A percentile compares a stretch with the other conserved stretches of the same genome.
These are phyloP conservation scores for Blastocystis sp. DNA, from an alignment of 352 stramenopile genomes.

Conservation along the genomic window DNA sequence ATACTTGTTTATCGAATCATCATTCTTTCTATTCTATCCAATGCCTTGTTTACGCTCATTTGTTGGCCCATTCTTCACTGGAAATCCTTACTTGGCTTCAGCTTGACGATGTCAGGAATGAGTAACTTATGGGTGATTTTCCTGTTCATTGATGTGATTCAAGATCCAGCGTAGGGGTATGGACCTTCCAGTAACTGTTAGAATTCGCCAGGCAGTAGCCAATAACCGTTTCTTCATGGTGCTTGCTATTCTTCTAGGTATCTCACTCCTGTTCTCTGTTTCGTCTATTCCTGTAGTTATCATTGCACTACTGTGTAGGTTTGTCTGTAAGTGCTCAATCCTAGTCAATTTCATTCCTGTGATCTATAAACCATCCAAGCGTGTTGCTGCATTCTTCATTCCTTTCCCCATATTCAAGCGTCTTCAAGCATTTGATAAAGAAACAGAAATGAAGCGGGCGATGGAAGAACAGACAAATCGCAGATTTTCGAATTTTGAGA, in stretches of 20 bases:
- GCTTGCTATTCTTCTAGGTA: not conserved
- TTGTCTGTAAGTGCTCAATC: not conserved
- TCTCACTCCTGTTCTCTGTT: slow-evolving; percentile 24
- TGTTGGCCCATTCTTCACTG: not conserved
- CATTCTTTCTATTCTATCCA: not conserved
- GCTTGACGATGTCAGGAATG: slow-evolving; percentile 7
- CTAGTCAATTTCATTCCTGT: slow-evolving; percentile 1
- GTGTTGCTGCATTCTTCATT: slow-evolving; percentile 32
- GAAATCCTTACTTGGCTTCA: not conserved
- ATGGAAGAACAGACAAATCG: not conserved
- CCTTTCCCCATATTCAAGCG: slow-evolving; percentile 12
- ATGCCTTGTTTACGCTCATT: slow-evolving; percentile 6
- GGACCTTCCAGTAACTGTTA: not conserved
- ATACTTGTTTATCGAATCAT: slow-evolving; percentile 9
- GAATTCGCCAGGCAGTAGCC: not conserved
- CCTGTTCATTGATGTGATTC: slow-evolving; percentile 19
- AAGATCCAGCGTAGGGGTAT: not conserved
- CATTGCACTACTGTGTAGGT: not conserved
- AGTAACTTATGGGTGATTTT: not conserved
- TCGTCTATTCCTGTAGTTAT: not conserved
- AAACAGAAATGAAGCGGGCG: not conserved
- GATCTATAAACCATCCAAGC: slow-evolving; percentile 14
- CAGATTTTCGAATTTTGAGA: not conserved
- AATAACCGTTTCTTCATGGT: slow-evolving; percentile 1
- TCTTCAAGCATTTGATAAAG: not conserved